Evolutionary conservation across 73 alveolate species (phyloP).

Genomic region (Stentor roeselii): DNA sequence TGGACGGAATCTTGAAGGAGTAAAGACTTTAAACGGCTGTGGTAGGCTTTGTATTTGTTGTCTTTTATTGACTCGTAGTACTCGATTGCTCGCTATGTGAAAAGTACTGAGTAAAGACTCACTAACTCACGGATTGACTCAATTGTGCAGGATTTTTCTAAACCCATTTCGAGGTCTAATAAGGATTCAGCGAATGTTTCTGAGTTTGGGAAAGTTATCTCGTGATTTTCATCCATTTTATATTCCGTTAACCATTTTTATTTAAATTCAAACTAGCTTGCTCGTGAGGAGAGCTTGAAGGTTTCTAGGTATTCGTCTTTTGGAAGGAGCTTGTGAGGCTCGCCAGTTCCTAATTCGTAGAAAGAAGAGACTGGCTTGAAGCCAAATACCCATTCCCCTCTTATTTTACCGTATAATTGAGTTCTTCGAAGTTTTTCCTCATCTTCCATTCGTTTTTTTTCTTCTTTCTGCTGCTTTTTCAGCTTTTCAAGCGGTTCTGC

Average conservation of each 20-base stretch:
- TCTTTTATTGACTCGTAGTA: not conserved
- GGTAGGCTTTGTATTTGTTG: not conserved
- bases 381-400: slow-evolving; percentile 6
- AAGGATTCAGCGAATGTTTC: not conserved
- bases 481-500: not conserved
- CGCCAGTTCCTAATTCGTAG: slow-evolving; percentile 4
- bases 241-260: not conserved
- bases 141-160: not conserved
- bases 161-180: not conserved
- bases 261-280: not conserved
- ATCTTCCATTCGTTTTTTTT: not conserved
- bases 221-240: not conserved
- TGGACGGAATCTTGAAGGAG: not conserved
- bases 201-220: not conserved
- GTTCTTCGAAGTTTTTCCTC: slow-evolving; percentile 4
- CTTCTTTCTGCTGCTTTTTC: not conserved
- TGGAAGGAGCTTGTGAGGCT: slow-evolving; percentile 28
- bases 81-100: not conserved
- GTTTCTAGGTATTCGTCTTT: not conserved
- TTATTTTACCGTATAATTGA: not conserved
- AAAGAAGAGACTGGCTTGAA: not conserved
- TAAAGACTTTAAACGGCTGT: not conserved
- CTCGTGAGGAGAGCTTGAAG: not conserved
- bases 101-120: not conserved
- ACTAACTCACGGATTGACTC: not conserved